These are phyloP conservation scores for Polysphondylium violaceum DNA, from an alignment of 78 protist genomes.

Conservation along the genomic window DNA sequence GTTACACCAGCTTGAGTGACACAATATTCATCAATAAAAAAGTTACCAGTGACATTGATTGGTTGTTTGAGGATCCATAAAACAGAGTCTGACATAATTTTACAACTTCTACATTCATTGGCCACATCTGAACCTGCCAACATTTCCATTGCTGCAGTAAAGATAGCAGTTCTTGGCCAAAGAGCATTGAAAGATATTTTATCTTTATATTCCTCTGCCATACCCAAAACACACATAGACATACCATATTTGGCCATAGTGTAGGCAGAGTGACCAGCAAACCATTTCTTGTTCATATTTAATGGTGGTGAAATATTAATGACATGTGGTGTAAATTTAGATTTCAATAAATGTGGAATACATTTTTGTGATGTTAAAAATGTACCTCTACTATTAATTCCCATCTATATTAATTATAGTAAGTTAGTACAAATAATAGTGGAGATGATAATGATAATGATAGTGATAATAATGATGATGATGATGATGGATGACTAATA, in stretches of 20 bases:
- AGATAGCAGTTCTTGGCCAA: slow-evolving; percentile 90
- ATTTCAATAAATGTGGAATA: slow-evolving; percentile 81
- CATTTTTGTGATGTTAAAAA: slow-evolving; percentile 84
- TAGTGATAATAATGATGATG: no score
- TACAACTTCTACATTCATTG: slow-evolving; percentile 62
- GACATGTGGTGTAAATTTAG: slow-evolving; percentile 69
- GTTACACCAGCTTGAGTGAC: slow-evolving; percentile 55
- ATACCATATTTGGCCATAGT: slow-evolving; percentile 93
- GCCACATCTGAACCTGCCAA: slow-evolving; percentile 49
- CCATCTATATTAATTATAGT: slow-evolving; percentile 32
- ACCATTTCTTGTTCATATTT: slow-evolving; percentile 88
- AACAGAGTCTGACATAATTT: slow-evolving; percentile 89
- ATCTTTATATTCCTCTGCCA: slow-evolving; percentile 79
- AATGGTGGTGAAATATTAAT: slow-evolving; percentile 90
- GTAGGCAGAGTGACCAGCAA: slow-evolving; percentile 87
- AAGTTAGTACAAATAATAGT: not conserved
- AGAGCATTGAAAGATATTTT: slow-evolving; percentile 76
- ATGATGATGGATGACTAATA: no score
- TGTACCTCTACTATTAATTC: slow-evolving; percentile 91
- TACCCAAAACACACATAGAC: slow-evolving; percentile 90
- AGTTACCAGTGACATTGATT: slow-evolving; percentile 79
- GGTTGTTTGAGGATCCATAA: slow-evolving; percentile 81
- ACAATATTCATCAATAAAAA: slow-evolving; percentile 86
- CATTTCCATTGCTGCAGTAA: slow-evolving; percentile 90
- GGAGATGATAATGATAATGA: not conserved